Base-by-base conservation (phyloP, 169 alveolate genomes). In the Plasmodium adleri region DNA sequence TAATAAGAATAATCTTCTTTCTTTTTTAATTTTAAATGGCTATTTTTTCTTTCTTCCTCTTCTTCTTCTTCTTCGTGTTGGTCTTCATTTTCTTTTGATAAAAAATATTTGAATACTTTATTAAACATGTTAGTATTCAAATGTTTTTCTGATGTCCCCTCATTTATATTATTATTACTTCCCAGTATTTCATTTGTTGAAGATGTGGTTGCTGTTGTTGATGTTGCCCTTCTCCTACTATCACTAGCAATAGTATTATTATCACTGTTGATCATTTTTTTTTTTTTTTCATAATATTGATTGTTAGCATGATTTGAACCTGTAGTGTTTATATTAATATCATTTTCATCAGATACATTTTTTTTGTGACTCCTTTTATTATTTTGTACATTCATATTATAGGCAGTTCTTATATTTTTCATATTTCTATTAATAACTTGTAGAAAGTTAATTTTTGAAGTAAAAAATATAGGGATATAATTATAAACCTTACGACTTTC, bases 401-500 rank as follows among this genome's bases (percentile, higher is more conserved):
- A 1, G 1, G 6, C 7, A 32, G 3, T 12, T 4, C 2, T 7
- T 6, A 24, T n/a, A 32, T 72, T 64, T 24, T 76, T 62, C 8
- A 28, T 9, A 7, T 32, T 63, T 45, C 86, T 73, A 2, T 75
- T 32, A 9, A 86, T 24, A 7, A 86, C 43, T 1, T 47, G 66
- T 39, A 86, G 22, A 64, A 71, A 71, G 45, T 86, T 64, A 4
- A 39, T 43, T 4, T 66, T 86, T 20, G 45, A 6, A 1, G 86
- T 63, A 39, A 32, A 86, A 17, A 86, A 86, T 12, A 74, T 70
- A 1, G 92, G 92, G 0, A 86, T 28, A 39, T 86, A 86, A 13
- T 86, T 86, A 52, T 47, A 86, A 2, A 86, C 87, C 66, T 86
- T 71, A 39, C 62, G 50, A 49, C 78, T 71, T 43, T 86, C 43